These are phyloP conservation scores for Galerina marginata DNA, from an alignment of 768 basidiomycete species.

Conservation along the genomic window DNA sequence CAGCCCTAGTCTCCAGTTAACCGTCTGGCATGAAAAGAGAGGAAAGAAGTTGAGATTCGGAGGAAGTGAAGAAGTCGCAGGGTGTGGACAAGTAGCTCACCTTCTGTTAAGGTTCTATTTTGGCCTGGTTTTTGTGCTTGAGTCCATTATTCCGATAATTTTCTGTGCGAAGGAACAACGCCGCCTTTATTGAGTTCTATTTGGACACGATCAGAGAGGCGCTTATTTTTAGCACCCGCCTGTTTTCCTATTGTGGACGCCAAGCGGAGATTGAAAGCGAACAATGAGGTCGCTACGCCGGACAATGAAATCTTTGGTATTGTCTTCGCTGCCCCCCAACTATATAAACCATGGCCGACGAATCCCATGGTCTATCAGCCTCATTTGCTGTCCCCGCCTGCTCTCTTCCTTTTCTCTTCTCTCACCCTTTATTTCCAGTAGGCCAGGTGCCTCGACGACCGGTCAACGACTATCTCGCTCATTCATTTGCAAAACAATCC, in stretches of 20 bases:
- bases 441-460: slow-evolving; percentile 34
- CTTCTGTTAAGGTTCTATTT: no score
- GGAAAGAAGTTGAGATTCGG: no score
- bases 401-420: slow-evolving; percentile 15
- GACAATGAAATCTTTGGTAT: slow-evolving; percentile 9
- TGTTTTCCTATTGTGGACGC: slow-evolving; percentile 10
- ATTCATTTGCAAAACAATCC: slow-evolving; percentile 13
- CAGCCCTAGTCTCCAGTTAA: no score
- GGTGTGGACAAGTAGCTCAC: no score
- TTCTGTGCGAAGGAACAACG: no score
- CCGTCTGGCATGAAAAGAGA: no score
- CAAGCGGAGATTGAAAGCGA: slow-evolving; percentile 14
- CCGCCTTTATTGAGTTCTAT: no score
- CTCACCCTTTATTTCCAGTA: slow-evolving; percentile 13
- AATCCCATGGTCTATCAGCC: not conserved
- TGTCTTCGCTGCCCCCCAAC: not conserved
- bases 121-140: no score
- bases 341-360: slow-evolving; percentile 9
- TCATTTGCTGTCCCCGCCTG: slow-evolving; percentile 1
- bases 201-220: no score
- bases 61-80: no score
- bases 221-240: not conserved
- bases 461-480: slow-evolving; percentile 22
- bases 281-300: slow-evolving; percentile 3
- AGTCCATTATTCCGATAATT: no score